phyloP scores from a whole-genome alignment of 495 filamentous ascomycete genomes.

The Aeminium ludgeri region DNA sequence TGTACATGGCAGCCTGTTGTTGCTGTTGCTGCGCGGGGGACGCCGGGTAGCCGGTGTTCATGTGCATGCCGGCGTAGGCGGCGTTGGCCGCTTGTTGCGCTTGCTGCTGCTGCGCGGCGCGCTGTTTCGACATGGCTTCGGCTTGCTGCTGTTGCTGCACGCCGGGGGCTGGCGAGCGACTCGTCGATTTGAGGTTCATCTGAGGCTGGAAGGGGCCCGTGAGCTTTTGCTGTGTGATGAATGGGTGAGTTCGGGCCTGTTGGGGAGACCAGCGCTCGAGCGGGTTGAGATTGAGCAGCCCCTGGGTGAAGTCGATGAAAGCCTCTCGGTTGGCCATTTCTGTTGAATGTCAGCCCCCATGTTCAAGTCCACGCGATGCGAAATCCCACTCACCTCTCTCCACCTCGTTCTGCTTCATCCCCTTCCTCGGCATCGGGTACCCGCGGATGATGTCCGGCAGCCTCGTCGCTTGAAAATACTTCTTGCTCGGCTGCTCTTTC shows the following conservation, averaged over 20 bases:
- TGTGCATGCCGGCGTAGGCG: conserved; percentile 19
- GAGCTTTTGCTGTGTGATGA: conserved; percentile 97
- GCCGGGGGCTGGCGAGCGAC: conserved; percentile 79
- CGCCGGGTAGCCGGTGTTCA: conserved; percentile 13
- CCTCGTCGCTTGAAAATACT: conserved; percentile 90
- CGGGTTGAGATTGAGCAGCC: conserved; percentile 84
- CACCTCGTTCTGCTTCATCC: conserved; percentile 95
- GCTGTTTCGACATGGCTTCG: conserved; percentile 78
- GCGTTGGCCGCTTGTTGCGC: conserved; percentile 37
- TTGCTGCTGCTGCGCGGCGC: conserved; percentile 41
- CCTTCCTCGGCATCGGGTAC: conserved; percentile 96
- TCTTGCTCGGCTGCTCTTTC: conserved; percentile 98
- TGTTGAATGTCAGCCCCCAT: conserved; percentile 23
- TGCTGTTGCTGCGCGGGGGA: conserved; percentile 5
- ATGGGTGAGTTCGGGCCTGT: conserved; percentile 92
- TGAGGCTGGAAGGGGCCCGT: conserved; percentile 93
- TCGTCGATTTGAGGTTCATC: conserved; percentile 81
- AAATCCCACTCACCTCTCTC: conserved; percentile 59
- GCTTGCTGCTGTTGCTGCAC: conserved; percentile 93
- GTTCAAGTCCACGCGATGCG: neutral
- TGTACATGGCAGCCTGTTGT: conserved; percentile 40
- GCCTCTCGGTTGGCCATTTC: conserved; percentile 96
- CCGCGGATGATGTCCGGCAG: conserved; percentile 92
- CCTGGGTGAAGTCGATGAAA: conserved; percentile 99
- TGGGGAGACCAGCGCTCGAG: conserved; percentile 96